Evolutionary conservation across 129 eudicot genomes (phyloP).

Genomic region (Lonicera japonica): DNA sequence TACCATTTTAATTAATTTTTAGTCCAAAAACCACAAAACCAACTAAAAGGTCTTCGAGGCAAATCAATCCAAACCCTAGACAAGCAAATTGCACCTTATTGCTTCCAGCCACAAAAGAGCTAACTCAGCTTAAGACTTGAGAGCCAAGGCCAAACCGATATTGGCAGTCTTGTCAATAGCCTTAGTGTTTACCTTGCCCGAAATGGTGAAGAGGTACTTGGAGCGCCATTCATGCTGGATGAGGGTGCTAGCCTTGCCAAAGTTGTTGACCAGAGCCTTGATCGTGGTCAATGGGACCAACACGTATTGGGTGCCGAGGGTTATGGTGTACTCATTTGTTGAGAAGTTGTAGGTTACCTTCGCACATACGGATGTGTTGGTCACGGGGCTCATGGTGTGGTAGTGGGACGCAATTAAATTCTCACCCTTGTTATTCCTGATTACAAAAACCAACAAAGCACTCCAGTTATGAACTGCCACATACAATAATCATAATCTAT

Average conservation of each 20-base stretch:
- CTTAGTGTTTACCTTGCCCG: slow-evolving; percentile 75
- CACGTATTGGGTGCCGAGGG: slow-evolving; percentile 62
- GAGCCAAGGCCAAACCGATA: too few species aligned
- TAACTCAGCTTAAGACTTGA: too few species aligned
- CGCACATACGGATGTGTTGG: slow-evolving; percentile 69
- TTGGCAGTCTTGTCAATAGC: slow-evolving; percentile 80
- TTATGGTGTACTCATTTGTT: slow-evolving; percentile 68
- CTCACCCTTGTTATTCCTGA: too few species aligned
- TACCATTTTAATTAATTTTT: too few species aligned
- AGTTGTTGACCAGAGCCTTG: slow-evolving; percentile 77
- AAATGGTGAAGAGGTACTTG: slow-evolving; percentile 60
- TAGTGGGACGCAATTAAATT: slow-evolving; percentile 78
- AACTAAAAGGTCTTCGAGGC: too few species aligned
- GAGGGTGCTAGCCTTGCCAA: slow-evolving; percentile 65
- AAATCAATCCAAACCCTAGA: too few species aligned
- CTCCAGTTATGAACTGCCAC: too few species aligned
- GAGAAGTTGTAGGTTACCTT: slow-evolving; percentile 81
- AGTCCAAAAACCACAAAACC: too few species aligned
- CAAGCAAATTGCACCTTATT: too few species aligned
- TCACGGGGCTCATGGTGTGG: slow-evolving; percentile 71
- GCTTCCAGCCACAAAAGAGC: too few species aligned
- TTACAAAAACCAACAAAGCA: too few species aligned
- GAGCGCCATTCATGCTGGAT: slow-evolving; percentile 96
- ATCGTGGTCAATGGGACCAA: slow-evolving; percentile 67
- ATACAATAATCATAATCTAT: too few species aligned